Conservation (phyloP, 1,284 basidiomycete species). For the Takashimella koratensis region DNA sequence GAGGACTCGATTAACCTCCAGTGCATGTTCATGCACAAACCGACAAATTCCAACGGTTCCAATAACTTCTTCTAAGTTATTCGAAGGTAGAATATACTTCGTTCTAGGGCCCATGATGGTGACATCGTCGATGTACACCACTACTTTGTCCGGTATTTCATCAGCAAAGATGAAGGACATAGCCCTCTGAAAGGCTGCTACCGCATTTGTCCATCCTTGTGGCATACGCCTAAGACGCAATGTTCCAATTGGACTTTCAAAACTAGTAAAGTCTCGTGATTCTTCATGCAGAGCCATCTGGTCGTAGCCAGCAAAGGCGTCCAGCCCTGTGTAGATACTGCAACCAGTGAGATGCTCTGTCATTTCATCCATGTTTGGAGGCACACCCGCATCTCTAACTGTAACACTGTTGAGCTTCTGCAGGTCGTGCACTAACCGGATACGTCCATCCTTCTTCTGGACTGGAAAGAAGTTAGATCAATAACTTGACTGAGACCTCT, state of each 20-base stretch:
- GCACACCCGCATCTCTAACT: conserved; percentile 4
- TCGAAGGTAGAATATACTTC: no score
- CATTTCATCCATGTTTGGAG: conserved; percentile 11
- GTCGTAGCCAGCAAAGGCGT: conserved; percentile 12
- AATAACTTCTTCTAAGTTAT: no score
- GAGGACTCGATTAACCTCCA: conserved; percentile 5
- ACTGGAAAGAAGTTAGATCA: conserved; percentile 7
- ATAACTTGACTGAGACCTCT: conserved; percentile 6
- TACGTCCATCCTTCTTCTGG: conserved; percentile 11
- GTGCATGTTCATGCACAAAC: conserved; percentile 6
- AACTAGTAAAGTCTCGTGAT: conserved; percentile 7
- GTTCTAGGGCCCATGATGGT: conserved; percentile 1
- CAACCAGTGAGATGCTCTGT: conserved; percentile 9
- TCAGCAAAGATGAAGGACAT: conserved; percentile 10
- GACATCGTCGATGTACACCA: conserved; percentile 10
- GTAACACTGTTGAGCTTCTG: conserved; percentile 11
- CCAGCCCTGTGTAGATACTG: conserved; percentile 7
- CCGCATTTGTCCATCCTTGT: conserved; percentile 12
- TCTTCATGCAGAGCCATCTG: conserved; percentile 1
- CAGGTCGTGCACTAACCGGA: conserved; percentile 11
- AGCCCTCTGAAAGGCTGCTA: conserved; percentile 7
- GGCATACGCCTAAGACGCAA: conserved; percentile 6
- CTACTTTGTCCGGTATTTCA: not conserved
- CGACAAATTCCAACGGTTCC: no score
- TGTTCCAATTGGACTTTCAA: conserved; percentile 11